Conservation (phyloP, 768 basidiomycete species). For the Podaxis sp. region DNA sequence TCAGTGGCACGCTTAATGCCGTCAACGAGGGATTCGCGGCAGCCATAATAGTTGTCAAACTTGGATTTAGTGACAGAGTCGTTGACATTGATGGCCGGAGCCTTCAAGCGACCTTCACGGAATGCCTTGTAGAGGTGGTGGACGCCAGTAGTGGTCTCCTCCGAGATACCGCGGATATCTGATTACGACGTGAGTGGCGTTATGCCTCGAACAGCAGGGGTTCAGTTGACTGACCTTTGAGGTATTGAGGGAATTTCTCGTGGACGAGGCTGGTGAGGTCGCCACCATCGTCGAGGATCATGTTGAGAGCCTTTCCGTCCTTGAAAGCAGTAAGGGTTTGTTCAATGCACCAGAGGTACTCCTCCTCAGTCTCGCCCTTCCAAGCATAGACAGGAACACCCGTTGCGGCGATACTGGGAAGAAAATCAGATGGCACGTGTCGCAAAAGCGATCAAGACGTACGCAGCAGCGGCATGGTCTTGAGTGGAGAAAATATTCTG, state of each 20-base stretch:
- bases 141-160: conserved; percentile 99
- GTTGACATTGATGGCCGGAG: conserved; percentile 99
- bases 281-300: conserved; percentile 99
- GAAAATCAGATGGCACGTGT: conserved; percentile 4
- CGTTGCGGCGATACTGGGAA: conserved; percentile 85
- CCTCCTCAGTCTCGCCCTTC: conserved; percentile 99
- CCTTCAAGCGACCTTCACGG: conserved; percentile 93
- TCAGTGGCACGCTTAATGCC: conserved; percentile 99
- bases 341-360: conserved; percentile 97
- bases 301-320: conserved; percentile 82
- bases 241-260: conserved; percentile 92
- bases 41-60: conserved; percentile 98
- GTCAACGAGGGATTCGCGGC: conserved; percentile 98
- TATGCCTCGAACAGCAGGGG: not conserved
- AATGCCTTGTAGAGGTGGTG: conserved; percentile 99
- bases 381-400: conserved; percentile 98
- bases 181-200: conserved; percentile 10
- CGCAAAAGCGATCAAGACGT: conserved; percentile 25
- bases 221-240: conserved; percentile 49
- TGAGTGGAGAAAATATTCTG: conserved; percentile 99
- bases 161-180: conserved; percentile 93
- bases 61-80: conserved; percentile 99
- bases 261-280: conserved; percentile 95
- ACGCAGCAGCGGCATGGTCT: conserved; percentile 98
- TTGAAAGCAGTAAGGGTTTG: conserved; percentile 91